Conservation (phyloP, 495 filamentous ascomycete genomes). For the Penicillium longicatenatum region DNA sequence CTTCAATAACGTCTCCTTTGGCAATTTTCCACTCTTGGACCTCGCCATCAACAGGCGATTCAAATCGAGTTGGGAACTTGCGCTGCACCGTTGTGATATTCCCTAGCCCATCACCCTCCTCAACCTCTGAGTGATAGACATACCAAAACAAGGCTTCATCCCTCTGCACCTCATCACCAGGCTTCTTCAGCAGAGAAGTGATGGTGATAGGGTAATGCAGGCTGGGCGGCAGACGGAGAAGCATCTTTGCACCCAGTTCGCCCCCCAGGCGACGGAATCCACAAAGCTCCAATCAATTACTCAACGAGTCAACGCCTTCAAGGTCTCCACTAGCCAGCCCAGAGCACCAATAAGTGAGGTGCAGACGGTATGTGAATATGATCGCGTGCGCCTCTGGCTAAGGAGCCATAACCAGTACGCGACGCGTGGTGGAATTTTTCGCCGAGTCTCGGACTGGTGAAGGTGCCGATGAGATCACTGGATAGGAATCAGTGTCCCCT, state of each 20-base stretch:
- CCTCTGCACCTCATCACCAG: constrained; percentile 71
- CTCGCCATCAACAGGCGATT: constrained; percentile 78
- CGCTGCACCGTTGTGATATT: constrained; percentile 68
- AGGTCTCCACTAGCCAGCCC: constrained; percentile 1
- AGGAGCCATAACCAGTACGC: constrained; percentile 38
- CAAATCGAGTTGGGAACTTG: constrained; percentile 73
- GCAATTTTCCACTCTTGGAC: constrained; percentile 73
- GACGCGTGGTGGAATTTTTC: constrained; percentile 19
- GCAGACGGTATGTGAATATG: constrained; percentile 17
- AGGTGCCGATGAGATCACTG: background rate
- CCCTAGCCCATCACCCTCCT: constrained; percentile 70
- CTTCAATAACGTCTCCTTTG: constrained; percentile 68
- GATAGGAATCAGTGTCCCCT: background rate
- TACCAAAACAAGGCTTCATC: constrained; percentile 80
- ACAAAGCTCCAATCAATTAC: constrained; percentile 7
- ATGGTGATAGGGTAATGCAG: constrained; percentile 96
- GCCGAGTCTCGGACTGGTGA: background rate
- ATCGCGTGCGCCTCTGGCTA: constrained; percentile 36
- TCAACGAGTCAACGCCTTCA: background rate
- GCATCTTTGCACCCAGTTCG: constrained; percentile 42
- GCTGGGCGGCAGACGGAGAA: constrained; percentile 52
- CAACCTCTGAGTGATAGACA: constrained; percentile 73
- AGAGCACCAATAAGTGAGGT: constrained; percentile 5
- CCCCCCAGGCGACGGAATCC: constrained; percentile 19
- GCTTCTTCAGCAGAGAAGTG: constrained; percentile 76